Base-by-base conservation (phyloP, 805 yeast species). In the Ogataea haglerorum region DNA sequence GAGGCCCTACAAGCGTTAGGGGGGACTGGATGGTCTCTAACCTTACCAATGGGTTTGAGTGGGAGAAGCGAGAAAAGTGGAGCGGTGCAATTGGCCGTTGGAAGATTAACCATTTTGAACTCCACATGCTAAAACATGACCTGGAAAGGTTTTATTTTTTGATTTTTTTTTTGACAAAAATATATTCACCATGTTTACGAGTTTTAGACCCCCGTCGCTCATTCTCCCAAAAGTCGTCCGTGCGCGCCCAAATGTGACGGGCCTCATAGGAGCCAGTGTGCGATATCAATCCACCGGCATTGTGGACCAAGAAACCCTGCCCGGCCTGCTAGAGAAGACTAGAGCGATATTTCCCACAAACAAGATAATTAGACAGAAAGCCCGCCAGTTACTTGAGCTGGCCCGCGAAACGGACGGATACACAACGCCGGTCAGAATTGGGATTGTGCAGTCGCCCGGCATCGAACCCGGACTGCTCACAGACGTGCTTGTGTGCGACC, bases 21-120 rank as follows among this genome's bases (percentile, higher is more conserved):
- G 7, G 22, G 29, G 14, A 7, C 21, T 22, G 23, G n/a, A 15
- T 13, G 24, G 5, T 12, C 13, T 30, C 14, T 7, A 23, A 5
- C 21, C 81, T 47, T 63, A 76, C 81, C 59, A 76, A 58, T 47
- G 81, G 82, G 44, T 76, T 76, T 26, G 70, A 74, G 42, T 76
- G 82, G 7, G 21, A 19, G 10, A 9, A 19, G 10, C 9, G 21
- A 19, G 21, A 7, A 19, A 19, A 19, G 7, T 7, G 10, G 21
- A 19, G 10, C 21, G 21, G 21, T 6, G 21, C 8, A 7, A 6
- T 19, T 19, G 21, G 21, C 21, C 21, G 21, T 3, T 19, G 21
- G 21, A 19, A 19, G 21, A 19, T 6, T 2, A 3, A 19, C 9
- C 8, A 7, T 8, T 19, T 19, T 19, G 21, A 19, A 7, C 21